Percentiles rank a stretch among this genome's conserved stretches.
Conservation (phyloP, 176 grass and related monocot species). For the Echinochloa phyllopogon region DNA sequence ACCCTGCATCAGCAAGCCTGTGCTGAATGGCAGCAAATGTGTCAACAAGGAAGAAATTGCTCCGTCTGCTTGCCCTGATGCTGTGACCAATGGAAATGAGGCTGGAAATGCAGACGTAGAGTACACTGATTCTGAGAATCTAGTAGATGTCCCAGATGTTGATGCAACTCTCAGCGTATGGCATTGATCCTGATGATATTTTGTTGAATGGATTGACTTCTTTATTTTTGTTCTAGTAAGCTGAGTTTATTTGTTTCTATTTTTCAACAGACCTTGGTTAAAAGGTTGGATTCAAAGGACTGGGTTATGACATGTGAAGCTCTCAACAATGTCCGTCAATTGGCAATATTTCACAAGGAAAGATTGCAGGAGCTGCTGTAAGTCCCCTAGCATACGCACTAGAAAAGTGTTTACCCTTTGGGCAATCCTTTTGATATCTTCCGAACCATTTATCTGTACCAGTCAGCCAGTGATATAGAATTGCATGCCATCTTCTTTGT, state of each 20-base stretch:
- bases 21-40: constrained; percentile 47
- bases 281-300: constrained; percentile 91
- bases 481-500: background rate
- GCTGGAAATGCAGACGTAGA: constrained; percentile 53
- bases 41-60: constrained; percentile 52
- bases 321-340: constrained; percentile 91
- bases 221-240: background rate
- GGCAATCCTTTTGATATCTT: constrained; percentile 6
- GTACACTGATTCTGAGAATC: constrained; percentile 66
- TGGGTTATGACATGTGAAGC: constrained; percentile 93
- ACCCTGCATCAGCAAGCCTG: constrained; percentile 36
- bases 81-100: constrained; percentile 45
- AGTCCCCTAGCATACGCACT: constrained; percentile 36
- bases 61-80: constrained; percentile 28
- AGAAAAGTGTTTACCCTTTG: background rate
- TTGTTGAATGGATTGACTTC: background rate
- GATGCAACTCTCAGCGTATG: constrained; percentile 57
- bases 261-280: constrained; percentile 61
- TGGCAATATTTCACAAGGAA: constrained; percentile 85
- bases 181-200: constrained; percentile 5
- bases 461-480: background rate
- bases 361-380: constrained; percentile 83
- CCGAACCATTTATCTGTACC: constrained; percentile 5
- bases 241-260: constrained; percentile 27
- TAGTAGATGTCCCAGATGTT: constrained; percentile 59